These are phyloP conservation scores for Paraphaeosphaeria minitans DNA, from an alignment of 2,329 filamentous ascomycete genomes.

Conservation along the genomic window DNA sequence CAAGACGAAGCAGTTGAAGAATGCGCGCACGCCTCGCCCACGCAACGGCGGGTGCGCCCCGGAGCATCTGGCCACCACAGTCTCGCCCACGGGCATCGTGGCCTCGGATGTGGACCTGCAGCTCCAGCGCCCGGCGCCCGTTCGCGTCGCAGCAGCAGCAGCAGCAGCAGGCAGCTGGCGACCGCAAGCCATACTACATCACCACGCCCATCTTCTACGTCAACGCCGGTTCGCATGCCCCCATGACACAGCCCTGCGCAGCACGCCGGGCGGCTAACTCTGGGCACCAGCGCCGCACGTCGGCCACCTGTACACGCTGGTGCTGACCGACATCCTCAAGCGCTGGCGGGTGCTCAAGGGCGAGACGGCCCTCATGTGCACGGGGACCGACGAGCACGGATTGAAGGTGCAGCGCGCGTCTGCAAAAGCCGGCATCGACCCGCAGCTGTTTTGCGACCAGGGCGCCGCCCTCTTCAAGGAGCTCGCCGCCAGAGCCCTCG, in stretches of 20 bases:
- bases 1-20: conserved; percentile 24
- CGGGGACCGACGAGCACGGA: conserved; percentile 96
- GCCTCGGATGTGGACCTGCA: conserved; percentile 29
- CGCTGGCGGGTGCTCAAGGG: conserved; percentile 84
- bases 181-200: conserved; percentile 84
- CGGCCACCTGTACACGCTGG: conserved; percentile 91
- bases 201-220: conserved; percentile 99
- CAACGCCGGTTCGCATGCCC: conserved; percentile 73
- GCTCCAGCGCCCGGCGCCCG: conserved; percentile 26
- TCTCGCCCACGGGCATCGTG: conserved; percentile 9
- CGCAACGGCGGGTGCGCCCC: conserved; percentile 23
- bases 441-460: conserved; percentile 86
- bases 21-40: conserved; percentile 38
- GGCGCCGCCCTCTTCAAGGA: conserved; percentile 79
- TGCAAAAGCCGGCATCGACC: conserved; percentile 68
- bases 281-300: conserved; percentile 76
- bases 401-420: conserved; percentile 95
- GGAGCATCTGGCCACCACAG: conserved; percentile 22
- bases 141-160: conserved; percentile 25
- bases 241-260: not conserved
- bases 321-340: conserved; percentile 89
- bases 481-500: conserved; percentile 70
- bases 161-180: conserved; percentile 14
- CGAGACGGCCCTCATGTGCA: conserved; percentile 73
- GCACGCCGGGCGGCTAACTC: not conserved